Evolutionary conservation across 1,284 basidiomycete species (phyloP).

Genomic region (Trametes sp.): DNA sequence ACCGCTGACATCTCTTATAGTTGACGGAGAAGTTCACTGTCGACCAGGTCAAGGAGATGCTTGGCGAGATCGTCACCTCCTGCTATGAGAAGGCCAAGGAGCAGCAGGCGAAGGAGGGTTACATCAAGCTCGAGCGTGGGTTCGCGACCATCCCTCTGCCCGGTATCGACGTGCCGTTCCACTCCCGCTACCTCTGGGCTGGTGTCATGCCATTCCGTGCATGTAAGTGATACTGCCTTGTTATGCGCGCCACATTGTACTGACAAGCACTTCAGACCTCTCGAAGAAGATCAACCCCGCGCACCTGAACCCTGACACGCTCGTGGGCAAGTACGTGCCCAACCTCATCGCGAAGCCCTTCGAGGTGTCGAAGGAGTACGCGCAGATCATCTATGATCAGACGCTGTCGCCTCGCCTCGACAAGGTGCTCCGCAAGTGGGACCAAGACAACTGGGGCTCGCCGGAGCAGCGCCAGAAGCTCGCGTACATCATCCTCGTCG

Average conservation of each 20-base stretch:
- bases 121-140: constrained; percentile 94
- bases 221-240: constrained; percentile 58
- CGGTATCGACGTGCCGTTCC: constrained; percentile 99
- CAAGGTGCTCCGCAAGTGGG: constrained; percentile 93
- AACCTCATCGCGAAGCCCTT: constrained; percentile 97
- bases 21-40: constrained; percentile 85
- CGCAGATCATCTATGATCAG: constrained; percentile 94
- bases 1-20: constrained; percentile 48
- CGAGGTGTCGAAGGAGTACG: constrained; percentile 89
- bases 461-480: constrained; percentile 88
- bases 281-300: constrained; percentile 97
- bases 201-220: constrained; percentile 97
- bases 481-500: constrained; percentile 95
- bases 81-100: constrained; percentile 84
- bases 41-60: constrained; percentile 93
- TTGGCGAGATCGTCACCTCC: constrained; percentile 88
- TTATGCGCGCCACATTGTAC: constrained; percentile 28
- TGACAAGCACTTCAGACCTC: constrained; percentile 66
- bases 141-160: constrained; percentile 96
- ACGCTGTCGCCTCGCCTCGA: constrained; percentile 93
- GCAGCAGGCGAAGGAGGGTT: constrained; percentile 83
- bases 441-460: constrained; percentile 88
- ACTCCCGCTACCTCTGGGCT: constrained; percentile 98
- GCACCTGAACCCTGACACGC: constrained; percentile 91
- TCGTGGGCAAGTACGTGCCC: constrained; percentile 95